Percentiles rank a stretch among this genome's conserved stretches.
Conservation (phyloP, 1,139 yeast species). For the Blastobotrys apis region DNA sequence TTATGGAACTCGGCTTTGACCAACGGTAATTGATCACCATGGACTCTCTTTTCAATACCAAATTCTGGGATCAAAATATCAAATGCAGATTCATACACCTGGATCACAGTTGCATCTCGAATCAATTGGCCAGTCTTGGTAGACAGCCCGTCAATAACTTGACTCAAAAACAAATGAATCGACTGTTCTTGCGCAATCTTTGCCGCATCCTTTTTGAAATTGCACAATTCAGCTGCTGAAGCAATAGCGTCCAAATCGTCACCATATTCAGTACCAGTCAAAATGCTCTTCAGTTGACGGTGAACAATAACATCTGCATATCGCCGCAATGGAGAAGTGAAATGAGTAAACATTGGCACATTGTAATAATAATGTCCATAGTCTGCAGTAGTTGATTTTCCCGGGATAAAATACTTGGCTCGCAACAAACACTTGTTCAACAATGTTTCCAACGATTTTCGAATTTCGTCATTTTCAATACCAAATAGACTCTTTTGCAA, state of each 20-base stretch:
- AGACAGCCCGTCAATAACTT: slow-evolving; percentile 76
- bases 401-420: slow-evolving; percentile 86
- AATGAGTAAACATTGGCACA: slow-evolving; percentile 84
- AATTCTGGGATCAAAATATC: slow-evolving; percentile 92
- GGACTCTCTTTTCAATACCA: slow-evolving; percentile 96
- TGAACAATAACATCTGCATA: slow-evolving; percentile 92
- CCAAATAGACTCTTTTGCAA: slow-evolving; percentile 66
- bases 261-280: slow-evolving; percentile 42
- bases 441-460: slow-evolving; percentile 75
- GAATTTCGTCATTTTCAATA: slow-evolving; percentile 58
- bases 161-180: slow-evolving; percentile 77
- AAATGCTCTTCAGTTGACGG: slow-evolving; percentile 73
- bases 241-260: slow-evolving; percentile 71
- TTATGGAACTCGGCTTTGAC: slow-evolving; percentile 90
- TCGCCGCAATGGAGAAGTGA: slow-evolving; percentile 87
- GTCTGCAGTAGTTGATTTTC: slow-evolving; percentile 58
- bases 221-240: slow-evolving; percentile 85
- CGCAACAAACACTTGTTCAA: slow-evolving; percentile 78
- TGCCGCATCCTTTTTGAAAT: slow-evolving; percentile 93
- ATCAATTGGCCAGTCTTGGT: slow-evolving; percentile 74
- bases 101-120: slow-evolving; percentile 82
- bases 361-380: slow-evolving; percentile 73
- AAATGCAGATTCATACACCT: slow-evolving; percentile 93
- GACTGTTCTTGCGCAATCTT: slow-evolving; percentile 93
- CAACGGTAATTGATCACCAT: slow-evolving; percentile 93